phyloP scores from a whole-genome alignment of 2,329 filamentous ascomycete species.

The Blastomyces percursus region DNA sequence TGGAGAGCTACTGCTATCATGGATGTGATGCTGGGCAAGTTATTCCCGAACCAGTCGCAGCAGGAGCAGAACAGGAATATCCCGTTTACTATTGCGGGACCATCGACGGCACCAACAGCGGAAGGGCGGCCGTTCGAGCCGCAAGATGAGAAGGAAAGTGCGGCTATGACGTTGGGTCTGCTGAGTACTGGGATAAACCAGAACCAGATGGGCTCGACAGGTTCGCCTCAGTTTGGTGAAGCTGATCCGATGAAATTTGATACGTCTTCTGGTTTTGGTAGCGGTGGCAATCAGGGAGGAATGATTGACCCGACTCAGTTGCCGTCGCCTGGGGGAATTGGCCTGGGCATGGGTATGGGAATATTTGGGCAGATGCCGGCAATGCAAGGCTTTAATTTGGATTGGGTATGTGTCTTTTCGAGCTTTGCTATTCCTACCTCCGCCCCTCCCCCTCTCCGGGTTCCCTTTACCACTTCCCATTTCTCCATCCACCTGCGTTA shows the following conservation, averaged over 20 bases:
- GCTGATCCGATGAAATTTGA: constrained; percentile 21
- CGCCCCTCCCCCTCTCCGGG: neutral
- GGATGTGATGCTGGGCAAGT: constrained; percentile 72
- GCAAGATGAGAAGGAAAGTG: constrained; percentile 51
- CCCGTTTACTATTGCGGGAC: constrained; percentile 6
- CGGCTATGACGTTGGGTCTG: constrained; percentile 60
- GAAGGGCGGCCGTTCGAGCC: constrained; percentile 23
- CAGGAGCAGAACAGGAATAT: neutral
- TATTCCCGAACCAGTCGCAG: constrained; percentile 28
- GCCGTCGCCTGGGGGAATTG: constrained; percentile 34
- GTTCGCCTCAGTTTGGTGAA: constrained; percentile 20
- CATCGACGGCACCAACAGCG: neutral
- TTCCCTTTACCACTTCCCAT: neutral
- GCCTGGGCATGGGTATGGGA: constrained; percentile 37
- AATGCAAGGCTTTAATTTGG: constrained; percentile 44
- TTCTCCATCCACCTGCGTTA: neutral
- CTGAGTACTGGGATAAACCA: constrained; percentile 50
- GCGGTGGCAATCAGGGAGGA: constrained; percentile 10
- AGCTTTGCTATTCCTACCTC: neutral
- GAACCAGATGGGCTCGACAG: constrained; percentile 29
- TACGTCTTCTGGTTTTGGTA: neutral
- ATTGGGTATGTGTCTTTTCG: constrained; percentile 45
- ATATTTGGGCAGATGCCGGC: constrained; percentile 47
- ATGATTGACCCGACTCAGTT: constrained; percentile 22
- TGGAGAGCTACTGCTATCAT: constrained; percentile 74